Percentiles rank a stretch among this genome's conserved stretches.
Conservation (phyloP, 345 rosid species). For the Orychophragmus violaceus region DNA sequence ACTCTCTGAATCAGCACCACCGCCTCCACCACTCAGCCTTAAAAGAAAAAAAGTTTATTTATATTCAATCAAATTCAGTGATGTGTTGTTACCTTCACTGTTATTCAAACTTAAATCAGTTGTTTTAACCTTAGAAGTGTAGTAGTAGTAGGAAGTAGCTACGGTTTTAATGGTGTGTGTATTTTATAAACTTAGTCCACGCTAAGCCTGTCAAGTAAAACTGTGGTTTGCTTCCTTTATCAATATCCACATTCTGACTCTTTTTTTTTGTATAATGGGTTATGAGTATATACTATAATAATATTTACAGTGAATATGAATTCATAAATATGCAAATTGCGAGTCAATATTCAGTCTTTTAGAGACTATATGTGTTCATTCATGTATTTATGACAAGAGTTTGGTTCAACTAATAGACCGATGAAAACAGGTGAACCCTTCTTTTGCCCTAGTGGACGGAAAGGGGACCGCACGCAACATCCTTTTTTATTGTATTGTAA, state of each 20-base stretch:
- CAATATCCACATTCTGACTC: background rate
- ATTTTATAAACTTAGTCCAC: background rate
- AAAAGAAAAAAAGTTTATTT: background rate
- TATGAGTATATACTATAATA: too few species aligned
- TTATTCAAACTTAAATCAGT: background rate
- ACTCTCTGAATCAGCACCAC: constrained; percentile 37
- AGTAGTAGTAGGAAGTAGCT: background rate
- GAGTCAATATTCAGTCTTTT: constrained; percentile 15
- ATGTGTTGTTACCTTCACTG: background rate
- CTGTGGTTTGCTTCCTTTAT: background rate
- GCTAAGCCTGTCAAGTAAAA: background rate
- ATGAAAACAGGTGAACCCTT: constrained; percentile 7
- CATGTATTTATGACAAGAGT: background rate
- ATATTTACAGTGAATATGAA: background rate
- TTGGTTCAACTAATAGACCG: background rate
- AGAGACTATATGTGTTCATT: background rate
- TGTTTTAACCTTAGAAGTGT: background rate
- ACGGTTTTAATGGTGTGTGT: background rate
- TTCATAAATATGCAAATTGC: too few species aligned
- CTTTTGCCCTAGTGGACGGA: constrained; percentile 25
- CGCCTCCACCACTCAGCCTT: constrained; percentile 32
- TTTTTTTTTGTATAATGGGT: too few species aligned
- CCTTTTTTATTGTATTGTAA: background rate
- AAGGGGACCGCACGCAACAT: constrained; percentile 25
- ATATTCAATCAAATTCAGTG: too few species aligned